Base-by-base conservation (phyloP, 2,329 filamentous ascomycete genomes). In the Cytospora leucostoma region DNA sequence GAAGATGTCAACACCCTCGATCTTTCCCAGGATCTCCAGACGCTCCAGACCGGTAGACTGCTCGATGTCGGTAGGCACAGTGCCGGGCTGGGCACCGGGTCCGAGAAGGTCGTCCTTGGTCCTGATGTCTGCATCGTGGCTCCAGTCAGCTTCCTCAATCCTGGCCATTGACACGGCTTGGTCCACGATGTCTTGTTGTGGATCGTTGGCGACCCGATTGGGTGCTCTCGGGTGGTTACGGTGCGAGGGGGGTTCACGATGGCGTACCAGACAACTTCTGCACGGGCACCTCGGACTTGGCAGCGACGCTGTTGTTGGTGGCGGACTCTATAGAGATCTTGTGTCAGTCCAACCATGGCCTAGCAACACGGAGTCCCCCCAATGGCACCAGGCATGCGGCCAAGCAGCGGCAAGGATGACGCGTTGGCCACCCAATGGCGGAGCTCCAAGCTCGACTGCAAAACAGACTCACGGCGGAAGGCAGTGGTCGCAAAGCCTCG, bases 11-110 rank as follows among this genome's bases (percentile, higher is more conserved):
- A 97, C 83, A 70, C 95, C 93, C 84, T 98, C 92, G 90, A 98
- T 97, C 88, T 99, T 99, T 81, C 95, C 95, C 77, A 99, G 85
- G 74, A 99, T 95, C 82, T 99, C 95, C 72, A 99, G 87, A 87
- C 95, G 93, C 85, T 99, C 95, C 66, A 98, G 85, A 91, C 95
- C 95, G 72, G 95, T 98, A 65, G 95, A 82, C 80, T 99, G 95
- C 79, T 98, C 93, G 76, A 96, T 79, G 80, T 99, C 95, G 80
- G 92, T 96, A 70, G 95, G 92, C 70, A 99, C 83, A 76, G 90
- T 91, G 75, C 95, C 94, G 68, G 88, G 81, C 72, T 85, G 78
- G 72, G 90, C 93, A 82, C 95, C 95, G 38, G 92, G 91, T 68
- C 90, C 86, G 69, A 96, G 71, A 65, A 99, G 91, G 78, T 99